Base-by-base conservation (phyloP, 2,329 filamentous ascomycete genomes). In the Bipolaris oryzae region DNA sequence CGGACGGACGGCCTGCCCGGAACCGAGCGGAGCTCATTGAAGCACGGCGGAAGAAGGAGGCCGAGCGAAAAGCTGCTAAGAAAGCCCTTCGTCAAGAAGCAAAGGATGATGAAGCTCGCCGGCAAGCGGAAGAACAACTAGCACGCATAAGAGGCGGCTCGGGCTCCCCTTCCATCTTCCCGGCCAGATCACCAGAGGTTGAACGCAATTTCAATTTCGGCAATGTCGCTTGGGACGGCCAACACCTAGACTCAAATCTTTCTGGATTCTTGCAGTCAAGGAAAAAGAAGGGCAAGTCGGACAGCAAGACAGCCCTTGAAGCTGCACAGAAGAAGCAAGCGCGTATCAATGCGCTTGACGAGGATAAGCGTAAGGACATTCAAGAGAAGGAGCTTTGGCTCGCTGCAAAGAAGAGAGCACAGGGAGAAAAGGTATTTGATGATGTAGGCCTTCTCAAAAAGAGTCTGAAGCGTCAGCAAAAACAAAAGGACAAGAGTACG, bases 341-440 rank as follows among this genome's bases (percentile, higher is more conserved):
- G 68, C 89, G 92, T 25, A 80, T 98, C 28, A 84, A 87, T 42
- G 84, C 81, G 25, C 85, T 96, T 70, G 90, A 94, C 67, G 86
- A 89, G 1, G 85, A 87, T 64, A 96, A 96, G 79, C 89, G 90
- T 53, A 88, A 88, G 60, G 91, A 96, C 57, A 89, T 98, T 42
- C 87, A 92, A 58, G 91, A 97, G 77, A 98, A 98, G 81, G 94
- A 99, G 70, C 82, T 88, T 55, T 99, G 95, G 95, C 82, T 97
- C 57, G 94, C 90, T 45, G 95, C 95, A 2, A 89, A 94, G 77
- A 91, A 92, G 77, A 87, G 90, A 21, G 92, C 89, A 1, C 91
- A 96, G 74, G 95, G 95, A 46, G 93, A 96, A 72, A 90, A 91
- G 73, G 89, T 97, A 33, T 87, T 87, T 58, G 92, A 98, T 71